Conservation (phyloP, 176 grass and related monocot genomes). For the Tuctoria greenei region DNA sequence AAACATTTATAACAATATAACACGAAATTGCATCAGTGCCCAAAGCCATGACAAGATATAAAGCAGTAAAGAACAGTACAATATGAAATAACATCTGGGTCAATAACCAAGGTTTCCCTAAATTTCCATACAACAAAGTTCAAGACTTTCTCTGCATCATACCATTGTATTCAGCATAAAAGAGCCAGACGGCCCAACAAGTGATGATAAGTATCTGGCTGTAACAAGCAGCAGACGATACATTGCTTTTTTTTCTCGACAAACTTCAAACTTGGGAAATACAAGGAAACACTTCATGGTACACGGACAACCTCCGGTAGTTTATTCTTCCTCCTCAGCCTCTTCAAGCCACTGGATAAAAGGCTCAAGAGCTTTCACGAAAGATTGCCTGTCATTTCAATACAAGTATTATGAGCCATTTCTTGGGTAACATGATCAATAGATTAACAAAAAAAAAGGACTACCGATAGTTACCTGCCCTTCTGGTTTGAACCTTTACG, state of each 20-base stretch:
- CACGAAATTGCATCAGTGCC: too few species aligned
- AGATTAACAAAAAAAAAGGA: not conserved
- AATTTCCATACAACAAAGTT: not conserved
- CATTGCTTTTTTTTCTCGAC: not conserved
- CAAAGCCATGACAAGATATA: not conserved
- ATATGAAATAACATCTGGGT: not conserved
- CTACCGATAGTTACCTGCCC: conserved; percentile 56
- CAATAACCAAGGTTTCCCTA: not conserved
- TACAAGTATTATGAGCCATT: not conserved
- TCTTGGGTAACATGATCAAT: not conserved
- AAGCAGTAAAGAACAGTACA: not conserved
- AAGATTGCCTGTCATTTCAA: conserved; percentile 60
- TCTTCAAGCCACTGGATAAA: conserved; percentile 92
- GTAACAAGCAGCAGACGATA: conserved; percentile 27
- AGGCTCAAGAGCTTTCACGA: conserved; percentile 77
- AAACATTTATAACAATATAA: too few species aligned
- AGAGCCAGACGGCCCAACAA: not conserved
- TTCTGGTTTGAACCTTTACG: conserved; percentile 91
- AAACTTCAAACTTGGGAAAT: conserved; percentile 4
- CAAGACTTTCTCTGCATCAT: not conserved
- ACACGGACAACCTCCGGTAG: not conserved
- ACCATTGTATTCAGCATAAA: conserved; percentile 14
- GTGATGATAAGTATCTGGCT: conserved; percentile 3
- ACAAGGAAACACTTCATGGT: conserved; percentile 29
- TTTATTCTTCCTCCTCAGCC: conserved; percentile 80